These are phyloP conservation scores for Phytophthora sojae DNA, from an alignment of 352 stramenopile genomes.

Conservation along the genomic window DNA sequence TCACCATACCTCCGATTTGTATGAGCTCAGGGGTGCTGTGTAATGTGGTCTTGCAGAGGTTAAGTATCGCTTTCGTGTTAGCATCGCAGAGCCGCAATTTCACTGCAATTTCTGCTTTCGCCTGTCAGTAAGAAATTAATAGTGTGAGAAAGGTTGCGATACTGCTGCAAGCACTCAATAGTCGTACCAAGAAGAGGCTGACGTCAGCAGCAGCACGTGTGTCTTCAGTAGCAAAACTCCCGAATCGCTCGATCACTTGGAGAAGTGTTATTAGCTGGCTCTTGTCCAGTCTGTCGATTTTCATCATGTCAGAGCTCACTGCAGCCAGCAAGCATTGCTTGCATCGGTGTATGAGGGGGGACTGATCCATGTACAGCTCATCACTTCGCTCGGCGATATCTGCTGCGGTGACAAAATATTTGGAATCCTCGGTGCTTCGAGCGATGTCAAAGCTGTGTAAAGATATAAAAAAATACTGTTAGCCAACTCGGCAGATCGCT, in stretches of 20 bases:
- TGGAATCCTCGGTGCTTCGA: slow-evolving; percentile 56
- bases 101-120: slow-evolving; percentile 55
- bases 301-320: slow-evolving; percentile 61
- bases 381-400: slow-evolving; percentile 59
- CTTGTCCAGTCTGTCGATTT: slow-evolving; percentile 57
- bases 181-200: slow-evolving; percentile 47
- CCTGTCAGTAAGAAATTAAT: slow-evolving; percentile 32
- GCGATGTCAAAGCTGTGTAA: slow-evolving; percentile 70
- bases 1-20: slow-evolving; percentile 58
- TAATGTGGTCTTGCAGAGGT: slow-evolving; percentile 59
- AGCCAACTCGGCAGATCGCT: not conserved
- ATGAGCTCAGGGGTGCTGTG: slow-evolving; percentile 44
- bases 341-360: slow-evolving; percentile 41
- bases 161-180: not conserved
- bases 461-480: not conserved
- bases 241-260: slow-evolving; percentile 50
- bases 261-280: slow-evolving; percentile 46
- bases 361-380: slow-evolving; percentile 50
- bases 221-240: slow-evolving; percentile 26
- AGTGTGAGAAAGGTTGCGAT: not conserved
- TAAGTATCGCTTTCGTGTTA: slow-evolving; percentile 58
- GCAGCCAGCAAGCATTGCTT: slow-evolving; percentile 65
- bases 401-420: slow-evolving; percentile 66
- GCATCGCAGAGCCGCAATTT: slow-evolving; percentile 69
- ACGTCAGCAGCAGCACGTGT: slow-evolving; percentile 24